Percentiles rank a stretch among this genome's conserved stretches.
phyloP scores from a whole-genome alignment of 75 land plant genomes.

The Chamaecyparis obtusa region DNA sequence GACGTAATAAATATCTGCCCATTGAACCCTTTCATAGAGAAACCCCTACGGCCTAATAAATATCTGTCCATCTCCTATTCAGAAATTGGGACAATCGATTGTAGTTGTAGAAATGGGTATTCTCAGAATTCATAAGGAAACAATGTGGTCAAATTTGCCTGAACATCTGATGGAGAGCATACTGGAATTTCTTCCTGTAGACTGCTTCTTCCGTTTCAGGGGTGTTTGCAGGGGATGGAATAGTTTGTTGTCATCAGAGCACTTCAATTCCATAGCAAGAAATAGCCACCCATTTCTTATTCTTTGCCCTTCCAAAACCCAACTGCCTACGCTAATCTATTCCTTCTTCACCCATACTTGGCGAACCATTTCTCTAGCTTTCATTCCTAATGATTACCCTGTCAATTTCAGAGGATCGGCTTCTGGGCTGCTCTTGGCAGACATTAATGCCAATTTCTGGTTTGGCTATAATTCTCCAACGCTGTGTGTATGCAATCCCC shows the following conservation, averaged over 20 bases:
- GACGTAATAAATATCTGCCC: too few relatives aligned
- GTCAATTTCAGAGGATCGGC: not conserved
- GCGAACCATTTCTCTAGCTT: slow-evolving; percentile 5
- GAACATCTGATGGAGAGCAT: not conserved
- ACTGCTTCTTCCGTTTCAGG: not conserved
- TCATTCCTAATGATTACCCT: not conserved
- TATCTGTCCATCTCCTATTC: too few relatives aligned
- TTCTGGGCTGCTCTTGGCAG: too few relatives aligned
- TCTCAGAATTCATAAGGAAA: not conserved
- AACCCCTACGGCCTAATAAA: too few relatives aligned
- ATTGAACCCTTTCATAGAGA: too few relatives aligned
- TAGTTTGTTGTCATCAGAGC: slow-evolving; percentile 10
- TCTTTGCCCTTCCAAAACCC: slow-evolving; percentile 1
- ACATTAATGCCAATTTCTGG: too few relatives aligned
- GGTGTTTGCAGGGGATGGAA: not conserved
- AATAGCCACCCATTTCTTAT: not conserved
- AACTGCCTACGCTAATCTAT: not conserved
- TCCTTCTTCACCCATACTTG: slow-evolving; percentile 4
- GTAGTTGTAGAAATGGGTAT: too few relatives aligned
- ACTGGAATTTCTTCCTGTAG: not conserved
- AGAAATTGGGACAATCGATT: too few relatives aligned
- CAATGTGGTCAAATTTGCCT: not conserved
- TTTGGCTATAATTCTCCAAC: too few relatives aligned
- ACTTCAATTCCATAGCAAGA: not conserved
- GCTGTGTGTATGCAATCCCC: too few relatives aligned